Evolutionary conservation across 768 basidiomycete species (phyloP).

Genomic region (Royoungia palumana): DNA sequence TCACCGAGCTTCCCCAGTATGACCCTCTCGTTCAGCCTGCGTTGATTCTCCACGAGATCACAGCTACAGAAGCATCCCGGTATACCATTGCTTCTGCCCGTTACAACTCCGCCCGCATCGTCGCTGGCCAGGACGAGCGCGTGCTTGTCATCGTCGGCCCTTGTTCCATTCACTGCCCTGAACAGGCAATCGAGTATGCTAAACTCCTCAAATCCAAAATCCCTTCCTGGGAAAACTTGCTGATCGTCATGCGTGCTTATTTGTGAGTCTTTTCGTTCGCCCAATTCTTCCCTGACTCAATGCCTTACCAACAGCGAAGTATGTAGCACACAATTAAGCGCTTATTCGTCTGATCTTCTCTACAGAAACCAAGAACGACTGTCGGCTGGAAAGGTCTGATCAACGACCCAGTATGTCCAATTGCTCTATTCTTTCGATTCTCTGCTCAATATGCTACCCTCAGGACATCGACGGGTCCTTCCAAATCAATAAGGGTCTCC

Average conservation of each 20-base stretch:
- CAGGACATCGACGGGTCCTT: constrained; percentile 88
- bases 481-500: constrained; percentile 95
- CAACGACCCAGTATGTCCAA: constrained; percentile 67
- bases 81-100: constrained; percentile 79
- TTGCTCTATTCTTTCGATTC: rapidly evolving
- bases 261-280: constrained; percentile 59
- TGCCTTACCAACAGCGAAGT: constrained; percentile 39
- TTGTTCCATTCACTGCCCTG: constrained; percentile 89
- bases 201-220: constrained; percentile 66
- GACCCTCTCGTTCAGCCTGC: constrained; percentile 96
- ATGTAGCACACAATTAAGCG: background rate
- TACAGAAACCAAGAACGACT: constrained; percentile 91
- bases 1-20: constrained; percentile 50
- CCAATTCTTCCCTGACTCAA: constrained; percentile 26
- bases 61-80: constrained; percentile 59
- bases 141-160: constrained; percentile 92
- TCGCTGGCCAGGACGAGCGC: constrained; percentile 82
- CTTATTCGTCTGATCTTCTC: constrained; percentile 8
- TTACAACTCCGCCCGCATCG: constrained; percentile 70
- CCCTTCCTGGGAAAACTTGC: constrained; percentile 66
- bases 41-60: constrained; percentile 83
- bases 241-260: constrained; percentile 96
- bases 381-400: constrained; percentile 97
- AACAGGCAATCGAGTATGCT: constrained; percentile 83
- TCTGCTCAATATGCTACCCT: background rate